Percentiles rank a stretch among this genome's conserved stretches.
Evolutionary conservation across 495 filamentous ascomycete genomes (phyloP).

Genomic region (Mytilinidion resinicola): DNA sequence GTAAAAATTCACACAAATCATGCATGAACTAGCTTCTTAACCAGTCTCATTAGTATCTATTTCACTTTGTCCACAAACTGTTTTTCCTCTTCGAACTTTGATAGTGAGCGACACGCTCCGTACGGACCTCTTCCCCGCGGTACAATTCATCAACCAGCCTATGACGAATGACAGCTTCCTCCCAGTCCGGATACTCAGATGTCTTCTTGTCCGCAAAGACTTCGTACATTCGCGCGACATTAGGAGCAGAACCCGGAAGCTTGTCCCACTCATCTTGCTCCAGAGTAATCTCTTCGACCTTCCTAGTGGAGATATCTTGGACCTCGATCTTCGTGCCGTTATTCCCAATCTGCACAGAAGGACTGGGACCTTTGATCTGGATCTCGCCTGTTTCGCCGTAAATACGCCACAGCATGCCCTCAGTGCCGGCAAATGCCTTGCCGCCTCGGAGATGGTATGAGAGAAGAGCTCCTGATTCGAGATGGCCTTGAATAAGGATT

Average conservation of each 20-base stretch:
- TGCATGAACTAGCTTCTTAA: too few relatives aligned
- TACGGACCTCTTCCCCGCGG: not conserved
- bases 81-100: not conserved
- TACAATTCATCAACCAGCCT: slow-evolving; percentile 27
- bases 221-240: slow-evolving; percentile 48
- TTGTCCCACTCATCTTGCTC: slow-evolving; percentile 39
- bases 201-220: slow-evolving; percentile 37
- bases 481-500: slow-evolving; percentile 42
- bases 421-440: slow-evolving; percentile 42
- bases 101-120: not conserved
- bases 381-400: slow-evolving; percentile 53
- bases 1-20: too few relatives aligned
- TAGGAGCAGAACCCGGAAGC: slow-evolving; percentile 29
- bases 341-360: slow-evolving; percentile 36
- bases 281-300: slow-evolving; percentile 39
- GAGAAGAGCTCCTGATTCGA: slow-evolving; percentile 38
- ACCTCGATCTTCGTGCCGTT: slow-evolving; percentile 40
- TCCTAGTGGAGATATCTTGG: slow-evolving; percentile 28
- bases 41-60: too few relatives aligned
- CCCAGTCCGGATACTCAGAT: slow-evolving; percentile 39
- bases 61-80: too few relatives aligned
- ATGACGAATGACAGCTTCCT: slow-evolving; percentile 41
- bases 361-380: slow-evolving; percentile 36
- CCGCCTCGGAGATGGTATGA: slow-evolving; percentile 45
- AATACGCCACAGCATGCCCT: slow-evolving; percentile 49